phyloP scores from a whole-genome alignment of 768 basidiomycete species.

The Mrakia hoshinonis region DNA sequence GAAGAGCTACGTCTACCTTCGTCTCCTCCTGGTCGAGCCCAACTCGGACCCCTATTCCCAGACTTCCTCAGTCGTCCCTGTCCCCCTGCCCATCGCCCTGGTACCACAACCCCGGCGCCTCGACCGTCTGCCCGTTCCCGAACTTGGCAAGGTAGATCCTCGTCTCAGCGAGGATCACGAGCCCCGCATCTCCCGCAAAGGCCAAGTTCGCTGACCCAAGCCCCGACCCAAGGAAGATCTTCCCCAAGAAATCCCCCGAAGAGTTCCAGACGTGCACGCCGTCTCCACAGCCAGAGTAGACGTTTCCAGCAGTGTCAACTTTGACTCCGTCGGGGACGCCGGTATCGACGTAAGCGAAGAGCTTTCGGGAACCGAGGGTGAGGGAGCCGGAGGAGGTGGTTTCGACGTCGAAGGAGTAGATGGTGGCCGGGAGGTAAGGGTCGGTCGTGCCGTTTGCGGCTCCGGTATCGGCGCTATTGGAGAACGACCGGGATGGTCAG shows the following conservation, averaged over 20 bases:
- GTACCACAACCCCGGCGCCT: background rate
- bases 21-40: too few relatives aligned
- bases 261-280: conserved; percentile 57
- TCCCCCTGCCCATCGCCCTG: too few relatives aligned
- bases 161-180: conserved; percentile 45
- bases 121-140: conserved; percentile 36
- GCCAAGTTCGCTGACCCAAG: conserved; percentile 42
- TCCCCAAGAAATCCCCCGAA: conserved; percentile 54
- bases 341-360: conserved; percentile 59
- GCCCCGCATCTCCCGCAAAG: conserved; percentile 44
- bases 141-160: conserved; percentile 44
- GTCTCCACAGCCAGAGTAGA: conserved; percentile 58
- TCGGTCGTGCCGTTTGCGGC: conserved; percentile 33
- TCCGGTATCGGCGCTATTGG: conserved; percentile 33
- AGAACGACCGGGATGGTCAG: conserved; percentile 48
- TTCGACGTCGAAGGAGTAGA: conserved; percentile 61
- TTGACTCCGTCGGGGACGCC: conserved; percentile 62
- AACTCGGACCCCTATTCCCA: too few relatives aligned
- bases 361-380: conserved; percentile 53
- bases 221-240: conserved; percentile 50
- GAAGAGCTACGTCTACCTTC: too few relatives aligned
- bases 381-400: conserved; percentile 39
- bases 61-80: background rate
- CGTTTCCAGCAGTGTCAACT: conserved; percentile 56
- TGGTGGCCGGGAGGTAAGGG: conserved; percentile 56